phyloP scores from a whole-genome alignment of 805 yeast species.

The Pichia sporocuriosa region DNA sequence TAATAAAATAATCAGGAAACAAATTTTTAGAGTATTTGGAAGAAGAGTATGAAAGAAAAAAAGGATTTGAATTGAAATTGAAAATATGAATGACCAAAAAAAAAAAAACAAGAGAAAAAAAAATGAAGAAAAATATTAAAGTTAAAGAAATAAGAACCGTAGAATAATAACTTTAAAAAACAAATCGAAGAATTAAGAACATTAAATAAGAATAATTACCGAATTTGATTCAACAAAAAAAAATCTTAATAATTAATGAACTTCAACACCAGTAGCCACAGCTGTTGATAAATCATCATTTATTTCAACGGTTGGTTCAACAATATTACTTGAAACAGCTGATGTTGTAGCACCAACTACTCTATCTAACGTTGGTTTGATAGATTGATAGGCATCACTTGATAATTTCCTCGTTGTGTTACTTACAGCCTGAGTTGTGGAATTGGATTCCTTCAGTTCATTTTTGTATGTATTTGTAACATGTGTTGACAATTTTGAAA shows the following conservation, averaged over 20 bases:
- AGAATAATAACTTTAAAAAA: too few relatives aligned
- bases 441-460: constrained; percentile 24
- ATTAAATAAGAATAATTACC: too few relatives aligned
- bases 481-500: constrained; percentile 26
- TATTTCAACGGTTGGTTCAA: neutral
- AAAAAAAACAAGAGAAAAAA: too few relatives aligned
- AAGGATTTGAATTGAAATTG: too few relatives aligned
- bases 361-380: constrained; percentile 29
- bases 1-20: too few relatives aligned
- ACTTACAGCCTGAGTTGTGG: constrained; percentile 30
- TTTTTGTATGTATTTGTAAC: constrained; percentile 26
- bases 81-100: too few relatives aligned
- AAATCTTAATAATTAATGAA: constrained; percentile 21
- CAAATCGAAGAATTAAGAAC: too few relatives aligned
- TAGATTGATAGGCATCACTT: constrained; percentile 28
- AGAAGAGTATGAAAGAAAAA: too few relatives aligned
- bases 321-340: too few relatives aligned
- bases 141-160: too few relatives aligned
- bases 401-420: constrained; percentile 33
- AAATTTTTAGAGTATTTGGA: too few relatives aligned
- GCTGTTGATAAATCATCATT: constrained; percentile 4
- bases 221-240: neutral
- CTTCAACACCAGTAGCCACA: constrained; percentile 20
- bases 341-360: constrained; percentile 13
- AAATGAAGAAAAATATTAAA: too few relatives aligned